Evolutionary conservation across 495 filamentous ascomycete species (phyloP), one percentile per base, ranked within the genome.

Genomic region (Barbatosphaeria neglecta): DNA sequence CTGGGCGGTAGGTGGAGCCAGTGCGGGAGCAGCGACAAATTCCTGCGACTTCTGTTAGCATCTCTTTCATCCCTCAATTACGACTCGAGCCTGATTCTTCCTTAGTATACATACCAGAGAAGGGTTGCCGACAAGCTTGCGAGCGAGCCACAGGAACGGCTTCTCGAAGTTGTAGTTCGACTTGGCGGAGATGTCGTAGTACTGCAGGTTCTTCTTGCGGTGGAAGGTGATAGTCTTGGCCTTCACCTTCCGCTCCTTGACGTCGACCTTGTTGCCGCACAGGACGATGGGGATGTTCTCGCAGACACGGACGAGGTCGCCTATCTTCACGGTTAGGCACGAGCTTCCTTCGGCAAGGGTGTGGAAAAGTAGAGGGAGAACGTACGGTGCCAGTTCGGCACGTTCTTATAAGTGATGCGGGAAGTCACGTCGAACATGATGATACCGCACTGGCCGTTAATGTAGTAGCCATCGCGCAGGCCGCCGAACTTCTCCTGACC

Each of bases 91-190:
- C n/a, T n/a, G n/a, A n/a, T n/a, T n/a, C 5, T n/a, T 6, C 22
- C 38, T 8, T 15, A 6, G 37, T 22, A 16, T 46, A 75, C 86
- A 56, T 75, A 95, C 89, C 65, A 99, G 72, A 54, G 71, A 67
- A 52, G 85, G 77, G 76, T 99, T 96, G 65, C 92, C 93, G 50
- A 95, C 93, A 41, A 97, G 80, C 81, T 99, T 97, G 62, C 93
- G 82, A 45, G 92, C 93, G 57, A 99, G 84, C 93, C 93, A 99
- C 51, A 99, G 81, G 86, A 99, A 99, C 50, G 93, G 93, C 82
- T 99, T 99, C 84, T 99, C 93, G 74, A 99, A 99, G 83, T 99
- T 99, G 77, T 99, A 99, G 75, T 99, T 99, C 57, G 89, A 95
- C 80, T 99, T 99, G 66, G 93, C 93, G 41, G 87, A 95, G 66